Percentiles rank a stretch among this genome's conserved stretches.
Evolutionary conservation across 345 rosid species (phyloP).

Genomic region (Eucalyptus viminalis): DNA sequence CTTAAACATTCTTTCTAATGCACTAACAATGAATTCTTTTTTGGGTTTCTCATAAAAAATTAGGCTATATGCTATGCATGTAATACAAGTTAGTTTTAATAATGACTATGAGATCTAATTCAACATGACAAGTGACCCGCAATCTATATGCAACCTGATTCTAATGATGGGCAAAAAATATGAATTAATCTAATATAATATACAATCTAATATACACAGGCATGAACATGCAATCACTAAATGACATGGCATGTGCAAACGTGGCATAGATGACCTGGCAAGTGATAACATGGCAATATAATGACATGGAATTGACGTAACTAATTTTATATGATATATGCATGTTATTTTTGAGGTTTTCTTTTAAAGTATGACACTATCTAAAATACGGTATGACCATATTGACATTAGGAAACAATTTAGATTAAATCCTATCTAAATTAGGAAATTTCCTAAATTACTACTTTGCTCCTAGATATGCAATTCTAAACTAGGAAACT

Average conservation of each 20-base stretch:
- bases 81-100: not conserved
- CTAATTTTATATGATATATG: not conserved
- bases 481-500: not conserved
- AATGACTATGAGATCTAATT: not conserved
- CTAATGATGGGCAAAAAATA: not conserved
- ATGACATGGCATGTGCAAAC: not conserved
- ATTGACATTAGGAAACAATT: no score
- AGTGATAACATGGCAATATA: not conserved
- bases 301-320: not conserved
- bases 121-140: not conserved
- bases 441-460: not conserved
- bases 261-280: not conserved
- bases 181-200: not conserved
- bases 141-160: not conserved
- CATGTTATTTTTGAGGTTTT: not conserved
- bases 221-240: not conserved
- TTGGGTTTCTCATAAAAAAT: no score
- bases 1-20: no score
- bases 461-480: not conserved
- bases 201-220: not conserved
- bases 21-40: no score
- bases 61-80: no score
- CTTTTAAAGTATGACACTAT: not conserved
- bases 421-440: not conserved
- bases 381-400: not conserved